These are phyloP conservation scores for Amanita polypyramis DNA, from an alignment of 768 basidiomycete genomes.

Conservation along the genomic window DNA sequence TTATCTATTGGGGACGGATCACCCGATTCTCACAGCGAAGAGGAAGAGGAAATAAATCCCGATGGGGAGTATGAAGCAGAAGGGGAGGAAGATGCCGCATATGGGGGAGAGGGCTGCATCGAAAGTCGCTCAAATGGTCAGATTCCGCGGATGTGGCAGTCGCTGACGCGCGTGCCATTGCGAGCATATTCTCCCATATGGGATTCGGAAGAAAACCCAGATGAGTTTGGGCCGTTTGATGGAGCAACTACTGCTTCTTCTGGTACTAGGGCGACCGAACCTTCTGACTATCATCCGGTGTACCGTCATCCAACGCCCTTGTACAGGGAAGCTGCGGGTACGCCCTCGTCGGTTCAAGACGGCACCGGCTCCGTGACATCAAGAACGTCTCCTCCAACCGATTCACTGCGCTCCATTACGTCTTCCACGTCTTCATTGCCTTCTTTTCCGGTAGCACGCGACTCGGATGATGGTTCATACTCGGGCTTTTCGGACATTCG, in stretches of 20 bases:
- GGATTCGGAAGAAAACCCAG: conserved; percentile 4
- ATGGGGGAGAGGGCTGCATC: background rate
- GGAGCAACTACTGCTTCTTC: conserved; percentile 5
- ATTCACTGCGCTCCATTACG: background rate
- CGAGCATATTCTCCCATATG: background rate
- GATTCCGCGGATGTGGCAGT: background rate
- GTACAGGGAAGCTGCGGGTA: background rate
- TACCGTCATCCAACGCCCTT: background rate
- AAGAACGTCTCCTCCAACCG: background rate
- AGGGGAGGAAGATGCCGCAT: conserved; percentile 11
- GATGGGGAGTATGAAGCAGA: conserved; percentile 7
- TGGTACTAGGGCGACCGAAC: background rate
- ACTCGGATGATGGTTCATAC: conserved; percentile 2
- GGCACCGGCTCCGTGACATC: background rate
- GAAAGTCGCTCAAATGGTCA: background rate
- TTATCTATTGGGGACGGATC: background rate
- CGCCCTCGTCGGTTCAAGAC: background rate
- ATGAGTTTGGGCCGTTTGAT: conserved; percentile 7
- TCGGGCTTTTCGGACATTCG: background rate
- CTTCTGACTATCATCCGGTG: background rate
- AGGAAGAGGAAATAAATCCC: conserved; percentile 2
- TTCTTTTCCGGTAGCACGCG: background rate
- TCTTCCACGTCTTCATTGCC: background rate
- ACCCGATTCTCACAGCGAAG: background rate
- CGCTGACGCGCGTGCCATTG: background rate